Percentiles rank a stretch among this genome's conserved stretches.
Evolutionary conservation across 495 filamentous ascomycete species (phyloP).

Genomic region (Cladorrhinum samala): DNA sequence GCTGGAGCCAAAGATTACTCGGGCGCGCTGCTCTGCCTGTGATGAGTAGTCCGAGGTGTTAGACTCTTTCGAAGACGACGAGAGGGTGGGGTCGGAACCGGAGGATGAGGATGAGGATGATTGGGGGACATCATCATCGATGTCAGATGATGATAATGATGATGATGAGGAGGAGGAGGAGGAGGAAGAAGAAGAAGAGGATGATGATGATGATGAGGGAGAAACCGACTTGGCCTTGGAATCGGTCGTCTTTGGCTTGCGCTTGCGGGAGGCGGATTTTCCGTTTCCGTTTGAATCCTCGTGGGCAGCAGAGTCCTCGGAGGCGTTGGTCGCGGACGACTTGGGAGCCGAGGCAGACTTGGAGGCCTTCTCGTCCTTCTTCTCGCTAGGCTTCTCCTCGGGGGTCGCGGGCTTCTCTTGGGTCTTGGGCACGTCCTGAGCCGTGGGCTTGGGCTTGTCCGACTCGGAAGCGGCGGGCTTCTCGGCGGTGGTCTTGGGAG

Average conservation of each 20-base stretch:
- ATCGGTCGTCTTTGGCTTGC: constrained; percentile 15
- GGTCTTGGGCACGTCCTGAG: constrained; percentile 7
- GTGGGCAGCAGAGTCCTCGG: no score
- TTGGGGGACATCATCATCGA: constrained; percentile 15
- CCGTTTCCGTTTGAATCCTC: no score
- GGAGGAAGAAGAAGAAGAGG: constrained; percentile 25
- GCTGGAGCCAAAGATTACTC: constrained; percentile 71
- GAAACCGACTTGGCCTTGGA: constrained; percentile 29
- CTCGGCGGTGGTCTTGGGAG: constrained; percentile 16
- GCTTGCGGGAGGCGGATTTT: constrained; percentile 8
- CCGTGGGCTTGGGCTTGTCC: constrained; percentile 5
- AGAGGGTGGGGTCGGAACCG: constrained; percentile 10
- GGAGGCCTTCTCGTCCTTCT: constrained; percentile 23
- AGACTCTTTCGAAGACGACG: constrained; percentile 18
- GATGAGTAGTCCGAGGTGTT: constrained; percentile 11
- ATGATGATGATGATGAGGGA: constrained; percentile 6
- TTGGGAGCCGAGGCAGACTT: constrained; percentile 16
- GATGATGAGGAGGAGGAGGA: constrained; percentile 23
- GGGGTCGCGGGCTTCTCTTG: constrained; percentile 4
- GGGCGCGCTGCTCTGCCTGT: constrained; percentile 46
- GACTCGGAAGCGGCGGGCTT: constrained; percentile 18
- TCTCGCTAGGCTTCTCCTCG: background rate
- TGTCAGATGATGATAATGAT: constrained; percentile 26
- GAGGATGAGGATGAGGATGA: constrained; percentile 13
- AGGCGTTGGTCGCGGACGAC: constrained; percentile 19